phyloP scores from a whole-genome alignment of 2,329 filamentous ascomycete species.

The Podosphaera xanthii region DNA sequence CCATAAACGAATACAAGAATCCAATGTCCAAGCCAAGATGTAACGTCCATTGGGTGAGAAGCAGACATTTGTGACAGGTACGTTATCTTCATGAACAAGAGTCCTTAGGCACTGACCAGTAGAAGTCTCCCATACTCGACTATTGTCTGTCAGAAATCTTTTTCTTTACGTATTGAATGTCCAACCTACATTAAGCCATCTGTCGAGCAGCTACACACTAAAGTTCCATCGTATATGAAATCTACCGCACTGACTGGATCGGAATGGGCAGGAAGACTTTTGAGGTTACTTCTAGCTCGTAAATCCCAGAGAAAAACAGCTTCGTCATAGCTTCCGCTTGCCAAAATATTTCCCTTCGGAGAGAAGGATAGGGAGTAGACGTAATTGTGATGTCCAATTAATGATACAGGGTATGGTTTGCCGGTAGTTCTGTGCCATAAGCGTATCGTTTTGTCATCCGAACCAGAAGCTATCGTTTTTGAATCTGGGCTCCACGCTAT shows the following conservation, averaged over 20 bases:
- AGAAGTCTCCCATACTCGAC: conserved; percentile 82
- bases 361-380: conserved; percentile 85
- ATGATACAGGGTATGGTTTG: conserved; percentile 27
- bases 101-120: conserved; percentile 91
- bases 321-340: conserved; percentile 89
- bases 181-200: conserved; percentile 59
- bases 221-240: conserved; percentile 74
- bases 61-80: conserved; percentile 66
- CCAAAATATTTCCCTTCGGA: conserved; percentile 94
- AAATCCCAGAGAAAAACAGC: conserved; percentile 96
- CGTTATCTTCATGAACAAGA: conserved; percentile 88
- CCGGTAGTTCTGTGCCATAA: conserved; percentile 61
- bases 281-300: conserved; percentile 66
- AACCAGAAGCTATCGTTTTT: conserved; percentile 67
- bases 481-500: conserved; percentile 89
- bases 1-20: conserved; percentile 79
- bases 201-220: conserved; percentile 76
- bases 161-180: background rate
- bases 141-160: conserved; percentile 14
- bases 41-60: conserved; percentile 91
- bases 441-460: conserved; percentile 87
- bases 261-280: conserved; percentile 76
- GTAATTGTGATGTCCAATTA: conserved; percentile 87
- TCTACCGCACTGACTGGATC: conserved; percentile 89
- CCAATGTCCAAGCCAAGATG: conserved; percentile 76